These are phyloP conservation scores for Russula abietina DNA, from an alignment of 768 basidiomycete species.

Conservation along the genomic window DNA sequence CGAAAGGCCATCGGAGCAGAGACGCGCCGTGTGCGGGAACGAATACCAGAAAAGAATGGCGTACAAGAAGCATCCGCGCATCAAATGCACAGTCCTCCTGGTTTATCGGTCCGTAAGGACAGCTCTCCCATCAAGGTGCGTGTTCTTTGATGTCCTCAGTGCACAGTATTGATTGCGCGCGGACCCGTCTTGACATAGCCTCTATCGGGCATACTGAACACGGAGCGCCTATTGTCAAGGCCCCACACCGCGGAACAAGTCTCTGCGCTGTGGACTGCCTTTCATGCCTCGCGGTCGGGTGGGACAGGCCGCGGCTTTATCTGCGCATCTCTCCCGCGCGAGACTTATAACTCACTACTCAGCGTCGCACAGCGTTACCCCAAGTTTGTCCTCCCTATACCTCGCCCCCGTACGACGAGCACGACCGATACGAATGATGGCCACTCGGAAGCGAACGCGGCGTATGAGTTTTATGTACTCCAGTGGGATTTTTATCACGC, in stretches of 20 bases:
- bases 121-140: slow-evolving; percentile 61
- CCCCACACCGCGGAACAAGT: slow-evolving; percentile 72
- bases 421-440: slow-evolving; percentile 33
- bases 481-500: slow-evolving; percentile 85
- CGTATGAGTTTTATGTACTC: slow-evolving; percentile 78
- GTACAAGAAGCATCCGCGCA: slow-evolving; percentile 18
- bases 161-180: not conserved
- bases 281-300: slow-evolving; percentile 74
- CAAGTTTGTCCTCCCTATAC: slow-evolving; percentile 76
- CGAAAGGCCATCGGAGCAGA: slow-evolving; percentile 23
- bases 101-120: slow-evolving; percentile 43
- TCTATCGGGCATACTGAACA: slow-evolving; percentile 72
- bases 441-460: slow-evolving; percentile 34
- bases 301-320: slow-evolving; percentile 81
- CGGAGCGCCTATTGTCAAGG: slow-evolving; percentile 56
- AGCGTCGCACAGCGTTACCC: slow-evolving; percentile 59
- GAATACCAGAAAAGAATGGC: not conserved
- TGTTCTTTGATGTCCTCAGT: slow-evolving; percentile 11
- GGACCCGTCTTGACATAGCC: slow-evolving; percentile 48
- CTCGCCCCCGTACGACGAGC: slow-evolving; percentile 39
- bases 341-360: slow-evolving; percentile 68
- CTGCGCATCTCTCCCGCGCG: slow-evolving; percentile 73
- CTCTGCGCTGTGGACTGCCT: slow-evolving; percentile 80
- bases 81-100: slow-evolving; percentile 9
- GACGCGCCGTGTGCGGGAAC: slow-evolving; percentile 10